Base-by-base conservation (phyloP, 2,329 filamentous ascomycete genomes). In the Exophiala aquamarina region DNA sequence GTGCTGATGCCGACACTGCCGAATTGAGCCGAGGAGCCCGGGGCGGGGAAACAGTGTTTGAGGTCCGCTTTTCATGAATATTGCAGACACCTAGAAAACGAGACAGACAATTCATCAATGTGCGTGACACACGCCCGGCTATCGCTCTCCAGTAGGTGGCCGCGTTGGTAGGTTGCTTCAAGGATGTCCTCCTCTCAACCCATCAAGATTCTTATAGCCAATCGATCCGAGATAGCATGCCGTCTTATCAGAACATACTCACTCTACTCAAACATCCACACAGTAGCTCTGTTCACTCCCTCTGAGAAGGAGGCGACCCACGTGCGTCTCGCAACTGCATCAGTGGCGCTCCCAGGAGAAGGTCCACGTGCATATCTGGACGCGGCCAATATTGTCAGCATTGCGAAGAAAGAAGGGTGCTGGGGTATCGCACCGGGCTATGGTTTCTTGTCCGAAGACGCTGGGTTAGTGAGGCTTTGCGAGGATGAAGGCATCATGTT, bases 261-360 rank as follows among this genome's bases (percentile, higher is more conserved):
- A 61, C 92, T 97, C 77, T 92, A 97, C 76, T 82, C 97, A 66
- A 96, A 90, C 36, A 83, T 97, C 59, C 92, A 96, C 77, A 64
- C 67, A 46, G 72, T 71, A 59, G 68, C 63, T 54, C 62, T 72
- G 61, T 70, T 61, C 66, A 87, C 86, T 73, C 92, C 97, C 82
- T 93, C 98, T 78, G 93, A 98, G 72, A 89, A 93, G 66, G 83
- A 97, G 63, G 90, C 87, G 70, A 97, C 97, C 92, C 93, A 98
- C 77, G 82, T 93, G 72, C 93, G 97, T 72, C 97, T 97, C 84
- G 93, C 93, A 70, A 93, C 97, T 66, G 92, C 97, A 77, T 93
- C 93, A 62, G 98, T 97, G 73, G 89, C 95, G 73, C 97, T 98
- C 75, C 93, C 93, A 64, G 88, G 89, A 72, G 87, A 92, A 59